phyloP scores from a whole-genome alignment of 208 protist genomes.

The Histomonas meleagridis region DNA sequence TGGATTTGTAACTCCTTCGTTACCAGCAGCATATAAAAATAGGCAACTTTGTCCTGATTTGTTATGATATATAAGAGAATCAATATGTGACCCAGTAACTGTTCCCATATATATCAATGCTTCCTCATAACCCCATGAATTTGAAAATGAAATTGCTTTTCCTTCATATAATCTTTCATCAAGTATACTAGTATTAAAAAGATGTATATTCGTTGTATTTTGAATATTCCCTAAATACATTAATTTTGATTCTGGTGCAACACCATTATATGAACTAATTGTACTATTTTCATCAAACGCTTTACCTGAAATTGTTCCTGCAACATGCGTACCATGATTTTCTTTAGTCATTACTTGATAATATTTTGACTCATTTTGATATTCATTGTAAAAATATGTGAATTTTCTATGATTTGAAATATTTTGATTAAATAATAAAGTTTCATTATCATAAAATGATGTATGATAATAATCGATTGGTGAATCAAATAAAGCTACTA shows the following conservation, averaged over 20 bases:
- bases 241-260: neutral
- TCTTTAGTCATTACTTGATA: neutral
- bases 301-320: constrained; percentile 38
- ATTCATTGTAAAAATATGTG: neutral
- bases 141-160: neutral
- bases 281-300: too few species aligned
- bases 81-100: too few species aligned
- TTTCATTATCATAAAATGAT: neutral
- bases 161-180: neutral
- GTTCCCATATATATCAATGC: too few species aligned
- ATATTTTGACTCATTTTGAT: neutral
- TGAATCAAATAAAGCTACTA: neutral
- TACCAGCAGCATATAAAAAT: neutral
- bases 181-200: neutral
- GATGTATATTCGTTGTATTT: too few species aligned
- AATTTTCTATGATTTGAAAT: neutral
- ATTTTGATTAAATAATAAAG: neutral
- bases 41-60: too few species aligned
- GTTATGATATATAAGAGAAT: too few species aligned
- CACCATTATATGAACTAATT: neutral
- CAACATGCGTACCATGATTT: neutral
- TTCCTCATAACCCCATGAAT: neutral
- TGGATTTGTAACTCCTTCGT: too few species aligned
- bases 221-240: too few species aligned
- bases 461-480: neutral